These are phyloP conservation scores for Cordyceps pruinosa DNA, from an alignment of 2,329 filamentous ascomycete species.

Conservation along the genomic window DNA sequence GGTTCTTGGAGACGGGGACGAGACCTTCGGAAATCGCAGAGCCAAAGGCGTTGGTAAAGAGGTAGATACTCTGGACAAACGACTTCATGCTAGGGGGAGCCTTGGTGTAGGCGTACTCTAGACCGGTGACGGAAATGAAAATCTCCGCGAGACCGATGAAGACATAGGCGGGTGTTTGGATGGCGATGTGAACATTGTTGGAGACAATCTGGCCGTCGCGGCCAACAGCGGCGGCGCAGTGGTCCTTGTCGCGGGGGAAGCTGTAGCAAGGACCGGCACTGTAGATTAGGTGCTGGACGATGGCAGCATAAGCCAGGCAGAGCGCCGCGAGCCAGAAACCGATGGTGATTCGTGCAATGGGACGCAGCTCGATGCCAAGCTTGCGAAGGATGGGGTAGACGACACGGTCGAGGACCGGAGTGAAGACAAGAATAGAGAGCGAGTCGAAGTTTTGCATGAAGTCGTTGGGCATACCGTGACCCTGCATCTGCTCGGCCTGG, in stretches of 20 bases:
- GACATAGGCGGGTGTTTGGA: constrained; percentile 48
- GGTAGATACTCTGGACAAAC: constrained; percentile 51
- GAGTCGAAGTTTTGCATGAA: constrained; percentile 63
- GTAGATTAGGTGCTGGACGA: constrained; percentile 57
- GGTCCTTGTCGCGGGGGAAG: constrained; percentile 24
- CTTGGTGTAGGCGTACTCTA: constrained; percentile 70
- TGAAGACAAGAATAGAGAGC: constrained; percentile 59
- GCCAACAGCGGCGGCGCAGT: constrained; percentile 27
- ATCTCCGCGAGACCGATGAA: constrained; percentile 54
- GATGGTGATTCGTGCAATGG: constrained; percentile 58
- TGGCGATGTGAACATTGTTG: constrained; percentile 46
- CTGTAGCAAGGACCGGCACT: constrained; percentile 43
- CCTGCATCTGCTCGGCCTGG: constrained; percentile 50
- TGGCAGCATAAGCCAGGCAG: constrained; percentile 52
- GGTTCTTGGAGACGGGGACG: constrained; percentile 53
- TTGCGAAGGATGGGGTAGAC: constrained; percentile 56
- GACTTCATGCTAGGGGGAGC: constrained; percentile 63
- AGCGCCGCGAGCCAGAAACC: constrained; percentile 51
- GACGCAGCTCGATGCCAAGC: constrained; percentile 52
- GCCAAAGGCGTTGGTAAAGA: constrained; percentile 53
- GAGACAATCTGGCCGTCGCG: constrained; percentile 27
- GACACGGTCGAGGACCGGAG: constrained; percentile 54
- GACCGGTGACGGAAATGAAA: constrained; percentile 58
- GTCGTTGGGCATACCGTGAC: constrained; percentile 63
- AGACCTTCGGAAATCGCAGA: constrained; percentile 55